phyloP scores from a whole-genome alignment of 2,329 filamentous ascomycete species.

The Fusarium torulosum region DNA sequence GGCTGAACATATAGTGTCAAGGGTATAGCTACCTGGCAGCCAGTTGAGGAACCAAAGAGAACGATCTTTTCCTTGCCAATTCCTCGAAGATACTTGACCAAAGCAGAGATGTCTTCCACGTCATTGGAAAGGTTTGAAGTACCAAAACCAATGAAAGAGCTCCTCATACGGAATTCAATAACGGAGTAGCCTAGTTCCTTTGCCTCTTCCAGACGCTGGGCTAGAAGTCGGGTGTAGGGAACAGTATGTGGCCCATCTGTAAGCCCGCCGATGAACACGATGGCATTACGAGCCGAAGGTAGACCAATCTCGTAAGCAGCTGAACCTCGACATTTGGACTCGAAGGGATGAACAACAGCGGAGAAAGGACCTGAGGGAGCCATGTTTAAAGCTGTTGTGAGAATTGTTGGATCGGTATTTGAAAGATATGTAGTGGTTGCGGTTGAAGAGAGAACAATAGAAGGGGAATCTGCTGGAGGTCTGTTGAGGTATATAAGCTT shows the following conservation, averaged over 20 bases:
- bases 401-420: background rate
- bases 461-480: constrained; percentile 1
- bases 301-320: constrained; percentile 63
- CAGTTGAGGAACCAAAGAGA: constrained; percentile 70
- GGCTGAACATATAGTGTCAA: background rate
- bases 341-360: constrained; percentile 61
- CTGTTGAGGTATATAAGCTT: constrained; percentile 28
- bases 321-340: constrained; percentile 55
- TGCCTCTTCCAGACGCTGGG: constrained; percentile 56
- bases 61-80: constrained; percentile 65
- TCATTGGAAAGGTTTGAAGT: constrained; percentile 64
- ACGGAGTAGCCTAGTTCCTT: constrained; percentile 62
- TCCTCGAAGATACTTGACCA: constrained; percentile 66
- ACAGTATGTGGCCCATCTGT: constrained; percentile 77
- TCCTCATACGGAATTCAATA: constrained; percentile 68
- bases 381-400: constrained; percentile 41
- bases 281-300: constrained; percentile 63
- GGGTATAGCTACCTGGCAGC: constrained; percentile 61
- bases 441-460: background rate
- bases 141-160: constrained; percentile 67
- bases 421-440: constrained; percentile 9
- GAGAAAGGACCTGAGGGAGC: constrained; percentile 53
- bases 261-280: constrained; percentile 79
- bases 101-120: constrained; percentile 64
- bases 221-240: constrained; percentile 65